Base-by-base conservation (phyloP, 495 filamentous ascomycete genomes). In the Neurospora sp. region DNA sequence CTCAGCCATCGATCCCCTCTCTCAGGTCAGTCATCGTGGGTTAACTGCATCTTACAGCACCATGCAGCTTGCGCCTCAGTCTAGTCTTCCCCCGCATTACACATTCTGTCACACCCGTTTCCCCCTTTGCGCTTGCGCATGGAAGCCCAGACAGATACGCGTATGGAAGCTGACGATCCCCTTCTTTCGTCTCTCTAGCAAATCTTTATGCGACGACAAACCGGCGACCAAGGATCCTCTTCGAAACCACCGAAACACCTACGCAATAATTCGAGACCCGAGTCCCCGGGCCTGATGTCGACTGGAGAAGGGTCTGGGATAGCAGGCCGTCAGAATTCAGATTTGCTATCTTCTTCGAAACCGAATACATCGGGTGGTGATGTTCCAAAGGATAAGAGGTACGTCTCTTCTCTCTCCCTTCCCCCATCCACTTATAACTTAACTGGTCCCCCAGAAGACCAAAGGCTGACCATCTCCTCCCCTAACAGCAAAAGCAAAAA, bases 191-290 rank as follows among this genome's bases (percentile, higher is more conserved):
- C 40, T 73, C 14, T 22, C 16, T 74, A 87, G 83, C 83, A 97
- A 79, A 97, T 97, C 70, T 87, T 94, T 71, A 88, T 92, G 78
- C 90, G 93, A 76, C 94, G 92, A 69, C 93, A 93, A 80, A 93
- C 91, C 22, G 89, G 91, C 74, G 89, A 88, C 27, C 12, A 35
- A 31, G 27, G 12, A 16, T 66, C 27, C 27, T 31, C 12, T 71
- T 88, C 89, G 18, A 89, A 92, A 70, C 87, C 90, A 10, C 84
- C 53, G 1, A 66, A 90, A 48, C 92, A 90, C 75, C 81, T 91
- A 69, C 88, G 92, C 39, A 88, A 85, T 42, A 80, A 85, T 72
- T 81, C 85, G n/a, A 76, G 82, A 73, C 77, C 89, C 72, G 85
- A 87, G 8, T 85, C 86, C 74, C 84, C 87, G 69, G 82, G 84